A percentile compares a stretch with the other conserved stretches of the same genome.
Evolutionary conservation across 2,329 filamentous ascomycete species (phyloP).

Genomic region (Verticillium klebahnii): DNA sequence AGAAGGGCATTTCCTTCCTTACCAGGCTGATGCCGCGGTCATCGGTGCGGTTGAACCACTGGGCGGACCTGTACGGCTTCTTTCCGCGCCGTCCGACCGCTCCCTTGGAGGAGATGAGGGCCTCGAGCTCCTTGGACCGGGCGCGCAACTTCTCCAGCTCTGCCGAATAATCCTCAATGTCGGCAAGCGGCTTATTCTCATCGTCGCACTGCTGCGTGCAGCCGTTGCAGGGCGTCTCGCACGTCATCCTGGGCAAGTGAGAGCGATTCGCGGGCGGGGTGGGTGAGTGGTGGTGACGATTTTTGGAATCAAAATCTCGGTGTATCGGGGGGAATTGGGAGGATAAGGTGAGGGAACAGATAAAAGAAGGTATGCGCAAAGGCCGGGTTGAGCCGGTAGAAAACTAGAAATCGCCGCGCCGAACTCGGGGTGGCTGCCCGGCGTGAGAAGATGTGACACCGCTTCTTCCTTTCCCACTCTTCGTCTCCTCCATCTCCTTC

Average conservation of each 20-base stretch:
- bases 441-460: not conserved
- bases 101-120: not conserved
- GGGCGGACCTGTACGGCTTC: constrained; percentile 4
- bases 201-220: constrained; percentile 2
- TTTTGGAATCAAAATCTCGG: not conserved
- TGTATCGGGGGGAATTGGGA: not conserved
- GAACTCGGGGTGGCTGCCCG: not conserved
- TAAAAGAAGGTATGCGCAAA: not conserved
- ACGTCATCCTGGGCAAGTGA: not conserved
- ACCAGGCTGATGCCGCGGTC: constrained; percentile 8
- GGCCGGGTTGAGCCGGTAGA: not conserved
- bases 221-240: constrained; percentile 1
- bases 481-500: not conserved
- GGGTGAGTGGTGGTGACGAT: not conserved
- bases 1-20: not conserved
- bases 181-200: not conserved
- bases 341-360: not conserved
- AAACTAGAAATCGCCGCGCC: not conserved
- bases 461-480: not conserved
- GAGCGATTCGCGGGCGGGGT: not conserved
- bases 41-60: constrained; percentile 11
- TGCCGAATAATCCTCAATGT: constrained; percentile 3
- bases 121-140: constrained; percentile 2
- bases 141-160: constrained; percentile 1
- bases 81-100: not conserved